phyloP scores from a whole-genome alignment of 2,329 filamentous ascomycete genomes.

The Penicillium paneum region DNA sequence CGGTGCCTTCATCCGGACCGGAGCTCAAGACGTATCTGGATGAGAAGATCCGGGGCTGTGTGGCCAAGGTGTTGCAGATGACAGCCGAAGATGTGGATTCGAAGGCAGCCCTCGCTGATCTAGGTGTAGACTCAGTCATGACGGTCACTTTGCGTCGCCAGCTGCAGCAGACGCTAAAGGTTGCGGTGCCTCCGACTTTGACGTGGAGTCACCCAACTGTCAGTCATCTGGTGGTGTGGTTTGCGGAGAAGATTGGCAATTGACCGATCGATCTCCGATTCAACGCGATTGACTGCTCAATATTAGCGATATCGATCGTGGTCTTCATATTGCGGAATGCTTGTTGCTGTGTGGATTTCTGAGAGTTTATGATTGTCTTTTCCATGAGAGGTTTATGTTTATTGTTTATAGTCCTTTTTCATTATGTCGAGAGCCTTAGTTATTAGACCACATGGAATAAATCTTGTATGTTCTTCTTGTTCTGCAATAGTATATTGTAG shows the following conservation, averaged over 20 bases:
- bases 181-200: constrained; percentile 42
- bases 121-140: constrained; percentile 45
- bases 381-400: background rate
- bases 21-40: constrained; percentile 33
- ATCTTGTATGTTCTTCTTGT: background rate
- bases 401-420: background rate
- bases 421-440: background rate
- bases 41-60: constrained; percentile 32
- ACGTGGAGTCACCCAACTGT: constrained; percentile 45
- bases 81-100: constrained; percentile 35
- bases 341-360: background rate
- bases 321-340: background rate
- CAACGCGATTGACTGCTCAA: background rate
- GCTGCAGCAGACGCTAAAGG: constrained; percentile 33
- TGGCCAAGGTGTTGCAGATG: constrained; percentile 33
- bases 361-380: background rate
- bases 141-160: constrained; percentile 35
- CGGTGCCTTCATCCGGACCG: constrained; percentile 13
- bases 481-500: too few relatives aligned
- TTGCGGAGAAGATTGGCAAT: constrained; percentile 16
- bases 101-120: constrained; percentile 34
- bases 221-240: constrained; percentile 38
- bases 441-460: background rate
- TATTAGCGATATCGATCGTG: background rate
- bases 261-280: background rate